Base-by-base conservation (phyloP, 2,329 filamentous ascomycete species). In the Cladosporium velox region DNA sequence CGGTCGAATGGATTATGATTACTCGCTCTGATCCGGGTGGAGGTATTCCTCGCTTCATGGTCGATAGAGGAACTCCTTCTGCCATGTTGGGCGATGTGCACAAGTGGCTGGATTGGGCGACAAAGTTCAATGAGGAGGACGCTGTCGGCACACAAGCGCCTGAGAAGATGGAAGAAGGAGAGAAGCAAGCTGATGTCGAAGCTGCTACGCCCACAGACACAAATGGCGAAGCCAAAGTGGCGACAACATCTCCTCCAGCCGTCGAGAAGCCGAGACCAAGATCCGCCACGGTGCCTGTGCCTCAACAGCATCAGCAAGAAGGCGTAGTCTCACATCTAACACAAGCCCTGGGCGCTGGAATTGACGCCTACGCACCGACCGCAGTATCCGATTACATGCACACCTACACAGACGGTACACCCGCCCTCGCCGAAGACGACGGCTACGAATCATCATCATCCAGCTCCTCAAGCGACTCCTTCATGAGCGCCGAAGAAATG, bases 1-100 rank as follows among this genome's bases (percentile, higher is more conserved):
- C 88, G 0, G 85, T 97, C 1, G 93, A 97, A 77, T 97, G 93
- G 93, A 86, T 95, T 67, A 97, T 97, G 93, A 87, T 96, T 21
- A 96, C 92, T 1, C 85, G 93, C 59, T 94, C 91, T 76, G 92
- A 97, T 72, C 92, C 93, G 3, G 93, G 93, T 12, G 93, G 93
- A 62, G 94, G 88, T 67, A 93, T 97, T 21, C 93, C 93, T 1
- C 86, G 91, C 15, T 96, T 95, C 79, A 89, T 97, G 85, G 91
- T 96, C n/a, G 93, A 96, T 73, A 88, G 91, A 75, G 91, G 91
- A 34, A 96, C 93, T 0, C 93, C 93, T 0, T 87, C 85, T 12
- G 91, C 91, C 41, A 95, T 97, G 71, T 85, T 92, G 30, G 84
- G 84, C 51, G 93, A 96, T 76, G 90, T 92, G 0, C 85, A 85